phyloP scores from a whole-genome alignment of 345 rosid genomes.

The Aegle marmelos region DNA sequence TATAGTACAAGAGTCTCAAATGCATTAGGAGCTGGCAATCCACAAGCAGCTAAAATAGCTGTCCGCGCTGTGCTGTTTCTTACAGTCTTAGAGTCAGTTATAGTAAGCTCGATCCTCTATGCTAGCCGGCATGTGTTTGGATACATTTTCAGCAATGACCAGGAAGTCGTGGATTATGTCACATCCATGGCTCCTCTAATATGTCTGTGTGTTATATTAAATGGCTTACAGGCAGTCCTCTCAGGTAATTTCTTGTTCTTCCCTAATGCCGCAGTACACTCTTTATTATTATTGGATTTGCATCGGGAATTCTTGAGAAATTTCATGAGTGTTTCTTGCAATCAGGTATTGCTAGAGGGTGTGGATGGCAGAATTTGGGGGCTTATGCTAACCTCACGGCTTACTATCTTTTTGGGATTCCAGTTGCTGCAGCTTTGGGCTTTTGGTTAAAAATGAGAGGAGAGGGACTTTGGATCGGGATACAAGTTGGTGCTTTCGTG shows the following conservation, averaged over 20 bases:
- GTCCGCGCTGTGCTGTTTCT: slow-evolving; percentile 41
- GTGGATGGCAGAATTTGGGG: slow-evolving; percentile 84
- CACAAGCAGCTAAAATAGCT: slow-evolving; percentile 42
- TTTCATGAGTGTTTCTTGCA: background rate
- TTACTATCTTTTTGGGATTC: slow-evolving; percentile 65
- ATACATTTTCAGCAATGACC: slow-evolving; percentile 59
- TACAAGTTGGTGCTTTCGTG: slow-evolving; percentile 55
- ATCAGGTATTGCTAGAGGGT: slow-evolving; percentile 78
- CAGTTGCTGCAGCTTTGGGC: slow-evolving; percentile 56
- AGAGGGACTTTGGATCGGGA: slow-evolving; percentile 76
- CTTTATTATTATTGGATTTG: background rate
- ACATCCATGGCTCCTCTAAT: slow-evolving; percentile 71
- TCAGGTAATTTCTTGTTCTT: slow-evolving; percentile 40
- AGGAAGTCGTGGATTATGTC: slow-evolving; percentile 66
- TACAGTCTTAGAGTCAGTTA: slow-evolving; percentile 30
- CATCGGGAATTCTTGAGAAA: background rate
- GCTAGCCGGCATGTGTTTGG: slow-evolving; percentile 50
- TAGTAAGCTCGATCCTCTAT: slow-evolving; percentile 42
- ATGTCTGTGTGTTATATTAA: slow-evolving; percentile 49
- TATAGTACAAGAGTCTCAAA: slow-evolving; percentile 80
- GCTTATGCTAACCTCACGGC: slow-evolving; percentile 74
- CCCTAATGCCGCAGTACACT: no score
- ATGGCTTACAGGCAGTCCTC: slow-evolving; percentile 59
- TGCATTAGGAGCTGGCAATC: slow-evolving; percentile 77
- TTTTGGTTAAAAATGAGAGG: slow-evolving; percentile 57